Base-by-base conservation (phyloP, 1,284 basidiomycete species). In the Trichosporon sp. region DNA sequence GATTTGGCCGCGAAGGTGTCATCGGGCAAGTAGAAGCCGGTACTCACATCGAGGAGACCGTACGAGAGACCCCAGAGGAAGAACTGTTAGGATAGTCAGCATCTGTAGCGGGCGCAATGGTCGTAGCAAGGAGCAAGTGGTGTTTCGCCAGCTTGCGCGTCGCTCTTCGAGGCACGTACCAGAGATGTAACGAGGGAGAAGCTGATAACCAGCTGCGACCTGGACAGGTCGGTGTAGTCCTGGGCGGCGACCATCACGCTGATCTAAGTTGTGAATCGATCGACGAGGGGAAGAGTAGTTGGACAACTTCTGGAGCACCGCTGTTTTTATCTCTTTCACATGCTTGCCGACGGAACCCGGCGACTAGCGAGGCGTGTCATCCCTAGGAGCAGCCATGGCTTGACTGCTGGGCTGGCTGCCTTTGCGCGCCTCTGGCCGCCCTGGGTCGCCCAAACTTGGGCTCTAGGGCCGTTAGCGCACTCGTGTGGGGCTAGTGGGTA, bases 21-120 rank as follows among this genome's bases (percentile, higher is more conserved):
- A 63, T 70, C 59, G 31, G 40, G 48, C 8, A 73, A 61, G 64
- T 73, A 19, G n/a, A 19, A 21, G 8, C 21, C n/a, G 8, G 77
- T 46, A 71, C 51, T 76, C 10, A 77, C 77, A 67, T 79, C 78
- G 35, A 80, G 73, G 3, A 81, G 72, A 59, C 79, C 79, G 59
- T 81, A 81, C 12, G 68, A 70, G n/a, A 77, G 67, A 4, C 76
- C 75, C 76, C 76, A 78, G 14, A 77, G 70, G 70, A 75, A 76
- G 69, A 77, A 76, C 68, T 69, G 37, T 4, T 4, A n/a, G 56
- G 26, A 26, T 26, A 61, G 65, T 65, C 46, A 56, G 61, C 64
- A 14, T 48, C 12, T 10, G 8, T 21, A 48, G 2, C 46, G 16
- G n/a, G 19, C 6, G 51, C 21, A 8, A 21, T 21, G 19, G 16